Percentiles rank a stretch among this genome's conserved stretches.
Conservation (phyloP, 164 flowering plant genomes). For the Berberis vulgaris region DNA sequence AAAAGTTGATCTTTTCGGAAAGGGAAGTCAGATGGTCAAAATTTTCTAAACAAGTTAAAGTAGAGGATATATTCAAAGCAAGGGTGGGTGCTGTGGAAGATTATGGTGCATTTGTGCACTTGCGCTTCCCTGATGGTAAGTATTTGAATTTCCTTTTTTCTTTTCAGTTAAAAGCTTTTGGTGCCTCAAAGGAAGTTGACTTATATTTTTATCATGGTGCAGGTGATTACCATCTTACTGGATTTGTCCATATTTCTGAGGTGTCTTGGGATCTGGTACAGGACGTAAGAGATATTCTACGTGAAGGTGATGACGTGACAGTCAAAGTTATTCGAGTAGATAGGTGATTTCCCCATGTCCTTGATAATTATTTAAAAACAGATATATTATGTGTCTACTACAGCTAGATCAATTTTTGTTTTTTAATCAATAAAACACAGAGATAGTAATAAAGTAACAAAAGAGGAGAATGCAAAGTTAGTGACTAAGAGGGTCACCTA, state of each 20-base stretch:
- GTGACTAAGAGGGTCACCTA: too few species aligned
- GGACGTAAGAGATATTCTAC: conserved; percentile 68
- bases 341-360: conserved; percentile 36
- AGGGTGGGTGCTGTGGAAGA: conserved; percentile 76
- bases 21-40: conserved; percentile 66
- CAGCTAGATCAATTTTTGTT: too few species aligned
- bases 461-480: too few species aligned
- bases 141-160: neutral
- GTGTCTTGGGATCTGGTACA: conserved; percentile 95
- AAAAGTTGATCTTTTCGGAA: conserved; percentile 77
- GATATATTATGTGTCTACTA: neutral
- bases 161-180: neutral
- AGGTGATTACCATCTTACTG: conserved; percentile 82
- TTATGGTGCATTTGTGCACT: conserved; percentile 85
- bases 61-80: conserved; percentile 63
- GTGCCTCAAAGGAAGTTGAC: neutral
- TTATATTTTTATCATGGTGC: conserved; percentile 19
- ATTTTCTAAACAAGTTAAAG: conserved; percentile 39
- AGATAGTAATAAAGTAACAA: too few species aligned
- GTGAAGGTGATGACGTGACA: conserved; percentile 66
- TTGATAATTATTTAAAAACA: neutral
- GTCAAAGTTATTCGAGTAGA: conserved; percentile 64
- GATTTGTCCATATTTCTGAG: conserved; percentile 87
- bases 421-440: too few species aligned
- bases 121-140: conserved; percentile 81